Evolutionary conservation across 176 grass and related monocot species (phyloP).

Genomic region (Musa beccarii): DNA sequence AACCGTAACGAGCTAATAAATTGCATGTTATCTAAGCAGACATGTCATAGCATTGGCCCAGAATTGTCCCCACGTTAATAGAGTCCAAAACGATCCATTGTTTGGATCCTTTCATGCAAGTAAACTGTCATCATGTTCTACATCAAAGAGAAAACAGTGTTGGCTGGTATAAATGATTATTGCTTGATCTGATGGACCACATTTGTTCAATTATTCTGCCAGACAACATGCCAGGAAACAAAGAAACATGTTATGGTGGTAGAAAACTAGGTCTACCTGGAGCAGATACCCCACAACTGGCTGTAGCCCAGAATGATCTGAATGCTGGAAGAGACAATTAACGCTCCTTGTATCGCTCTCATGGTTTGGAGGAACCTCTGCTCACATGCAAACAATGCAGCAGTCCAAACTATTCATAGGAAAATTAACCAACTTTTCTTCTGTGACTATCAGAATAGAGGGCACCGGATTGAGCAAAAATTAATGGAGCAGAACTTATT

Average conservation of each 20-base stretch:
- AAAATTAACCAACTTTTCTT: no score
- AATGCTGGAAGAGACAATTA: conserved; percentile 96
- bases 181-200: neutral
- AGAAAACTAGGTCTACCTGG: conserved; percentile 35
- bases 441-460: no score
- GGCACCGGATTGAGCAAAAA: neutral
- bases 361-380: conserved; percentile 95
- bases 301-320: conserved; percentile 97
- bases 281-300: conserved; percentile 98
- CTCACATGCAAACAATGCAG: neutral
- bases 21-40: neutral
- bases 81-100: no score
- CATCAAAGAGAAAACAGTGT: neutral
- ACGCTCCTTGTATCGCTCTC: conserved; percentile 81
- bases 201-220: neutral
- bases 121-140: no score
- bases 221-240: conserved; percentile 7
- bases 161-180: neutral
- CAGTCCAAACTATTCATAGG: neutral
- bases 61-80: no score
- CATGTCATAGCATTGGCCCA: no score
- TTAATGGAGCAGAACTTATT: neutral
- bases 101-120: no score
- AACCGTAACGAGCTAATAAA: neutral
- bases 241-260: neutral